Evolutionary conservation across 106 monocot genomes (phyloP), one percentile per base, ranked within the genome.

Genomic region (Apostasia shenzhenica): DNA sequence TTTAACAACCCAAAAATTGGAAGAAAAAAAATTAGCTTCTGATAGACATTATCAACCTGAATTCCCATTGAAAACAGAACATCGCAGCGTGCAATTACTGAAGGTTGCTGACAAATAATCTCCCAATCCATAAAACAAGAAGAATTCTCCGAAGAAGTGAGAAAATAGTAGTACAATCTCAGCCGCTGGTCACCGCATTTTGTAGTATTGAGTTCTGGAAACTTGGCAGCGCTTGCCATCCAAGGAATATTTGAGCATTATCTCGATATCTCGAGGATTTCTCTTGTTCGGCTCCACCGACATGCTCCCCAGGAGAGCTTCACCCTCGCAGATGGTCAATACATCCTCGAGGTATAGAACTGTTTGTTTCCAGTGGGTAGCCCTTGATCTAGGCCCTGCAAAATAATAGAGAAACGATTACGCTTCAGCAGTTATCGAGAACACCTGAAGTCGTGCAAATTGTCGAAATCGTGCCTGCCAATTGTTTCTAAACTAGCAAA

Each of bases 361-460:
- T 5, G 91, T 95, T 64, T 95, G 95, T 65, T 95, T 95, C 95
- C 91, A 91, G 71, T 95, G 95, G 41, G 91, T 95, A 7, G 78
- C 68, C 79, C 78, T 88, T 3, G 85, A 91, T 80, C 82, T 83
- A 6, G 95, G 95, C 14, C 95, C 95, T 92, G 82, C 8, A 60
- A 3, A 53, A 53, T 6, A 52, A 10, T 4, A 52, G 52, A 52
- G 26, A 26, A 26, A 26, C 26, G 26, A 26, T 26, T 26, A 26
- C 26, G 26, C 26, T 26, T 26, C 26, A 26, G 26, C 26, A 26
- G 26, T 26, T 26, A 26, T 26, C 26, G 26, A 26, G 0, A 26
- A 26, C 26, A 26, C 26, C 26, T 26, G 26, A 26, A 26, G 26
- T 26, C 26, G 26, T 26, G 26, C 26, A 26, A 26, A 26, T 26